These are phyloP conservation scores for Patellifolia procumbens DNA, from an alignment of 179 eudicot genomes.

Conservation along the genomic window DNA sequence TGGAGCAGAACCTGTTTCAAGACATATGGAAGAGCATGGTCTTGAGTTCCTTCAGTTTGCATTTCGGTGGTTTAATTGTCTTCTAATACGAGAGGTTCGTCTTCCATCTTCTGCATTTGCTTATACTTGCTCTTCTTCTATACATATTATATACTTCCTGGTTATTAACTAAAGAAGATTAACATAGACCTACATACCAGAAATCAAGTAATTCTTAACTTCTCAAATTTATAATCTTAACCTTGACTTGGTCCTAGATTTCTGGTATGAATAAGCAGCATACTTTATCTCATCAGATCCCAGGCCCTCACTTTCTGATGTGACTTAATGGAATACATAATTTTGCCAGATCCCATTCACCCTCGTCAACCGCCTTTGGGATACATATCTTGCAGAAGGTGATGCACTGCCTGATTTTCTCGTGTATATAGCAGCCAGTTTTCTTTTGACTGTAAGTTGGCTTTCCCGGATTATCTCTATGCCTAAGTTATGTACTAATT, in stretches of 20 bases:
- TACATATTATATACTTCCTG: not conserved
- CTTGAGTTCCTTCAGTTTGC: constrained; percentile 98
- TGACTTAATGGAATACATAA: constrained; percentile 17
- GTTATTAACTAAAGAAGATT: no score
- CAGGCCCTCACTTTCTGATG: constrained; percentile 27
- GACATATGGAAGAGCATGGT: constrained; percentile 94
- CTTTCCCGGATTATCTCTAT: constrained; percentile 6
- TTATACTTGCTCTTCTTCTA: not conserved
- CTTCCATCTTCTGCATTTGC: not conserved
- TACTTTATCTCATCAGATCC: constrained; percentile 50
- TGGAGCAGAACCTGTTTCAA: constrained; percentile 76
- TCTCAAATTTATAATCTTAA: not conserved
- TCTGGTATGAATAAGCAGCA: constrained; percentile 14
- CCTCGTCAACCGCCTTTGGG: constrained; percentile 96
- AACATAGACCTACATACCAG: not conserved
- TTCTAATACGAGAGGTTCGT: constrained; percentile 91
- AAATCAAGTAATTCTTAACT: not conserved
- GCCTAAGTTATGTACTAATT: no score
- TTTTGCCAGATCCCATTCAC: constrained; percentile 71
- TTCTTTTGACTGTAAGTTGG: constrained; percentile 75
- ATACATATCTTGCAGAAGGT: constrained; percentile 98
- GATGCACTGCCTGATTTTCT: constrained; percentile 91
- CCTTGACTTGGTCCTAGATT: not conserved
- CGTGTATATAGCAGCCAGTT: constrained; percentile 91
- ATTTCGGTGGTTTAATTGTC: constrained; percentile 99